These are phyloP conservation scores for Kalaharituber pfeilii DNA, from an alignment of 2,329 filamentous ascomycete genomes.

Conservation along the genomic window DNA sequence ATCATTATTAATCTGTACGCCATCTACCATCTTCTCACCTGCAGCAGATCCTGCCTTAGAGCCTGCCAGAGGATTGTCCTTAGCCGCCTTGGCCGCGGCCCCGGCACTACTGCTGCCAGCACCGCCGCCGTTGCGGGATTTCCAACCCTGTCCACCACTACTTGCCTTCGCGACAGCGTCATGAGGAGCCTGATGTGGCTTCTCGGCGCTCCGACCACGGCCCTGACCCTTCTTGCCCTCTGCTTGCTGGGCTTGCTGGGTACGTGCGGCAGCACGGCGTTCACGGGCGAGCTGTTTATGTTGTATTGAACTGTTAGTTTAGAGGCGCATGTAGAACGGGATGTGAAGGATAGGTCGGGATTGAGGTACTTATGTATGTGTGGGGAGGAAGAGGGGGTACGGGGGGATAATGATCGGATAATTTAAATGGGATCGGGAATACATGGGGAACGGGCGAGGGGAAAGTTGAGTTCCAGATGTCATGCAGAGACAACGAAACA, in stretches of 20 bases:
- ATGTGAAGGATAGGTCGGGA: neutral
- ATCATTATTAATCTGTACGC: too few relatives aligned
- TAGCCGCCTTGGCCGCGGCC: too few relatives aligned
- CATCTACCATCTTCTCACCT: too few relatives aligned
- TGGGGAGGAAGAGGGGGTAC: neutral
- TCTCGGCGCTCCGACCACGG: neutral
- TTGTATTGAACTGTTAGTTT: neutral
- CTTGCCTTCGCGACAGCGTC: neutral
- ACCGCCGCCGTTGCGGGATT: too few relatives aligned
- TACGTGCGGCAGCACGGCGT: constrained; percentile 18
- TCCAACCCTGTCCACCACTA: neutral
- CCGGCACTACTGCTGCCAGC: too few relatives aligned
- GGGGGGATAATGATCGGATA: neutral
- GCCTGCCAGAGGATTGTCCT: too few relatives aligned
- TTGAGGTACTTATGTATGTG: neutral
- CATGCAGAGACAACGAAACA: neutral
- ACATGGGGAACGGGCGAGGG: too few relatives aligned
- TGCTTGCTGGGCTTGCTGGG: constrained; percentile 10
- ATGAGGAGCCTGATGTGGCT: neutral
- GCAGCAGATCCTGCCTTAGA: too few relatives aligned
- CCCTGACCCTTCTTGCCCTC: neutral
- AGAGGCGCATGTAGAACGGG: neutral
- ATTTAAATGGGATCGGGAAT: neutral
- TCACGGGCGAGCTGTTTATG: constrained; percentile 11
- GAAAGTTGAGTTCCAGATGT: neutral